Percentiles rank a stretch among this genome's conserved stretches.
phyloP scores from a whole-genome alignment of 345 rosid genomes.

The Alliaria petiolata region DNA sequence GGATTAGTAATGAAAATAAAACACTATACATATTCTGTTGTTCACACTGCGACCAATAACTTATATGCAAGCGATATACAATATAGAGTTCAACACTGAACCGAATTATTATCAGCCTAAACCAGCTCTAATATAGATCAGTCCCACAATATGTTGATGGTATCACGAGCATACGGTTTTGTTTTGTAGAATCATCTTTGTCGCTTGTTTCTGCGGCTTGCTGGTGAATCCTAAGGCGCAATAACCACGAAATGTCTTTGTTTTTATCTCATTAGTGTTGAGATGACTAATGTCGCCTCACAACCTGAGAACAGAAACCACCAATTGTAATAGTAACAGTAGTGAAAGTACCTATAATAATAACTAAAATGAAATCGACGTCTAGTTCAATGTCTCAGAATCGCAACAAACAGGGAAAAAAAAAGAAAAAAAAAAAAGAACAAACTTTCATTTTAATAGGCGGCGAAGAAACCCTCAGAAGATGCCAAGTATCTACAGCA shows the following conservation, averaged over 20 bases:
- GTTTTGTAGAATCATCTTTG: neutral
- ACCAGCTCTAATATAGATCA: neutral
- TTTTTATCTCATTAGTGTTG: neutral
- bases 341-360: neutral
- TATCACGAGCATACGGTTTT: neutral
- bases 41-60: neutral
- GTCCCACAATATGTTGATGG: neutral
- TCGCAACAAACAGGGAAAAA: too few relatives aligned
- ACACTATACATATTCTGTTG: too few relatives aligned
- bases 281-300: neutral
- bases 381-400: neutral
- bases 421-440: too few relatives aligned
- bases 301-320: neutral
- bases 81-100: neutral
- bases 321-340: neutral
- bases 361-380: neutral
- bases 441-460: neutral
- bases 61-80: too few relatives aligned
- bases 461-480: conserved; percentile 29
- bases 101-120: neutral
- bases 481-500: conserved; percentile 32
- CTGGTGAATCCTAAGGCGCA: neutral
- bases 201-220: neutral
- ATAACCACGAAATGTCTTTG: too few relatives aligned
- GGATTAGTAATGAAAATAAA: too few relatives aligned